Evolutionary conservation across 1,284 basidiomycete genomes (phyloP).

Genomic region (Puccinia brachypodii): DNA sequence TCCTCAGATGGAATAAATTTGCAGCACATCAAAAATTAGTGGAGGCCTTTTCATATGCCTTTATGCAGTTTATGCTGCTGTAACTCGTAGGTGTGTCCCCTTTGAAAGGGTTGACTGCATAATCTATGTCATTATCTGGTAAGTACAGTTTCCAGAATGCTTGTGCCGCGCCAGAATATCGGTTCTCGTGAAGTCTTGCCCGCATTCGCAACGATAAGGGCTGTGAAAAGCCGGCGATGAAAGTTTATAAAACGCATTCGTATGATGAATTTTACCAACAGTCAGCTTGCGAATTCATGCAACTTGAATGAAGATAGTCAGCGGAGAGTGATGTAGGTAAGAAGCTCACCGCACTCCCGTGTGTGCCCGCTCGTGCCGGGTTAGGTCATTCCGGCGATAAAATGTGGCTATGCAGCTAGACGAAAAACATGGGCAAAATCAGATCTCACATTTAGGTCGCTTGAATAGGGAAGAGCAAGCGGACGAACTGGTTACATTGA

Average conservation of each 20-base stretch:
- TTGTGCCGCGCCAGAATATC: slow-evolving; percentile 42
- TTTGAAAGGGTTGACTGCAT: no score
- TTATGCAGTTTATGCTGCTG: no score
- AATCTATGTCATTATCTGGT: not conserved
- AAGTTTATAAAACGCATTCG: not conserved
- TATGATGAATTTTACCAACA: not conserved
- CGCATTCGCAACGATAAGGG: slow-evolving; percentile 45
- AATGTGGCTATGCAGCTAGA: slow-evolving; percentile 42
- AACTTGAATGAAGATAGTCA: not conserved
- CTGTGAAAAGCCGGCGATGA: not conserved
- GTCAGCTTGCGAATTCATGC: not conserved
- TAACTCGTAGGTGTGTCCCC: no score
- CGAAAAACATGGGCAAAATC: not conserved
- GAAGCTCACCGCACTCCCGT: slow-evolving; percentile 38
- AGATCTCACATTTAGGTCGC: not conserved
- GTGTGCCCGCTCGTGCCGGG: slow-evolving; percentile 36
- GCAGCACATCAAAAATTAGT: no score
- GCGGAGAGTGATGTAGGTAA: not conserved
- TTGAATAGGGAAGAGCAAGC: not conserved
- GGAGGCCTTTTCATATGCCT: no score
- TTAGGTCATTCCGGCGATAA: slow-evolving; percentile 43
- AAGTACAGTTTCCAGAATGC: slow-evolving; percentile 40
- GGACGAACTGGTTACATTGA: slow-evolving; percentile 34
- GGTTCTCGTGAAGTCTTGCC: slow-evolving; percentile 35
- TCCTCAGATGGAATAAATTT: no score